Base-by-base conservation (phyloP, 768 basidiomycete genomes). In the Nidula microcarpa region DNA sequence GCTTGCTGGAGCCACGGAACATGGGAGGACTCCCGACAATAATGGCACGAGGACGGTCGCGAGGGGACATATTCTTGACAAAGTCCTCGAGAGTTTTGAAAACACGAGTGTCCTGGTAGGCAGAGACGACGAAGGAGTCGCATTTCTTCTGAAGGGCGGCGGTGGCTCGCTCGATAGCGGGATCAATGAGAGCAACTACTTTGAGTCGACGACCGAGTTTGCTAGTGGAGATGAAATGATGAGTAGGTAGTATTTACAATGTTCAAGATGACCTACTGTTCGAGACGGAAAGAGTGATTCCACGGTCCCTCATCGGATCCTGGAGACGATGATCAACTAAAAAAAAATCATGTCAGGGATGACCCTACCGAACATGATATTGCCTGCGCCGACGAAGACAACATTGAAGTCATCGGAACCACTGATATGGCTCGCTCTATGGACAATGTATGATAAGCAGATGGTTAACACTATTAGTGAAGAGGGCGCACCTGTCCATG, bases 151-250 rank as follows among this genome's bases (percentile, higher is more conserved):
- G 79, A 55, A 99, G 85, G 34, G 89, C 87, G 18, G 85, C 75
- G 13, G 78, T 75, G 17, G 94, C 91, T 56, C 93, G 91, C 43
- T 91, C 87, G 53, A 84, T 77, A 23, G 85, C 86, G 16, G 96
- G 96, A 68, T 99, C 96, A 64, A 99, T 87, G 53, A 99, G 77
- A 23, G 93, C 96, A 57, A 95, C 85, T 53, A 99, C 92, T 68
- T 96, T 98, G 70, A 98, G 89, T 58, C 96, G 91, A 17, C 85
- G 87, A 46, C 96, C 96, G 55, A 98, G 88, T 77, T 98, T 95
- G 71, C 93, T 91, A 5, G 47, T 47, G 14, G 36, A 14, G 32
- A 43, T 45, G 51, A 23, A 45, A 47, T 47, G 50, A 53, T 30
- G 33, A 35, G 52, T 50, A 43, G 48, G 49, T 36, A 46, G 37